A percentile compares a stretch with the other conserved stretches of the same genome.
phyloP scores from a whole-genome alignment of 116 monocot genomes.

The Phalaenopsis hybrid region DNA sequence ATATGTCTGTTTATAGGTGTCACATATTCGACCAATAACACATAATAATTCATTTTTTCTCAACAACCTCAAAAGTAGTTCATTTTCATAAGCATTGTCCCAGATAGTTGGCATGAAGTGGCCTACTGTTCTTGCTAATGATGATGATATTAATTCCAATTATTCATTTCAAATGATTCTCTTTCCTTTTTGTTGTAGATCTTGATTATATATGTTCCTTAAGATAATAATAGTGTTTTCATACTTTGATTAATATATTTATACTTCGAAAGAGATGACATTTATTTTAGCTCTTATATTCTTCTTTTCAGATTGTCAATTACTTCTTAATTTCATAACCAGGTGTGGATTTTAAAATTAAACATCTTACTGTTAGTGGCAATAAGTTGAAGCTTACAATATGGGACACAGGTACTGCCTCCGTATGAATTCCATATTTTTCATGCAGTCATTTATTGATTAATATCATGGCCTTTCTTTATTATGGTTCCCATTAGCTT shows the following conservation, averaged over 20 bases:
- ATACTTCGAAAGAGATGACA: not conserved
- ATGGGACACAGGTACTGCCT: slow-evolving; percentile 64
- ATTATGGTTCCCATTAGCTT: not conserved
- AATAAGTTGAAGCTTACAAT: slow-evolving; percentile 77
- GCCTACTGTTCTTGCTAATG: no score
- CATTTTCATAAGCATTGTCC: no score
- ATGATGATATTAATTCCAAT: no score
- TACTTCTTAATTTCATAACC: slow-evolving; percentile 2
- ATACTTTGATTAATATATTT: not conserved
- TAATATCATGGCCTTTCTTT: not conserved
- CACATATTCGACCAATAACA: no score
- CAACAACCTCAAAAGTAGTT: no score
- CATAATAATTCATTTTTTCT: no score
- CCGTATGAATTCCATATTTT: not conserved
- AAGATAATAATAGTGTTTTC: not conserved
- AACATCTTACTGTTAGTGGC: slow-evolving; percentile 47
- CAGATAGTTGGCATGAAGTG: no score
- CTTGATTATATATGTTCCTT: not conserved
- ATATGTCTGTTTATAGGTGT: no score
- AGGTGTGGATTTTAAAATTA: slow-evolving; percentile 80
- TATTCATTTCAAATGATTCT: no score
- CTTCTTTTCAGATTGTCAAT: not conserved
- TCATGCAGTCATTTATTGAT: not conserved
- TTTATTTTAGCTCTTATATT: not conserved
- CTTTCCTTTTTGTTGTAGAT: not conserved